Evolutionary conservation across 2,329 filamentous ascomycete genomes (phyloP).

Genomic region (Byssothecium circinans): DNA sequence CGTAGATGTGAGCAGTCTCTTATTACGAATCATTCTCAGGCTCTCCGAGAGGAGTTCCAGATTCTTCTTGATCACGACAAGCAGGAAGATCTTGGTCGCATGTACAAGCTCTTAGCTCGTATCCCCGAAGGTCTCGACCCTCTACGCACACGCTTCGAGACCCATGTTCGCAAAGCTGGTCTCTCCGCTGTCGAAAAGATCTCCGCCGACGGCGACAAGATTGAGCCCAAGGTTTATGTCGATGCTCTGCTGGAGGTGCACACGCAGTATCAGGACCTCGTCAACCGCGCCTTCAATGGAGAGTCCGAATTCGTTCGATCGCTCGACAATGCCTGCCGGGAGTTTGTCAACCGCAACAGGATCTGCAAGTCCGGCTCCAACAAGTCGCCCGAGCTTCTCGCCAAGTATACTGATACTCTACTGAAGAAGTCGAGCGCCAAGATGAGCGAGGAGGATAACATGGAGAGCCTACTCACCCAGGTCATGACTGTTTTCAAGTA

Average conservation of each 20-base stretch:
- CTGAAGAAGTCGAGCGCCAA: conserved; percentile 85
- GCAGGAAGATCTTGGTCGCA: conserved; percentile 91
- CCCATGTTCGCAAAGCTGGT: conserved; percentile 88
- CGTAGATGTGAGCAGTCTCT: conserved; percentile 85
- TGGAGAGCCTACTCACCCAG: conserved; percentile 84
- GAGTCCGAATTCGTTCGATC: conserved; percentile 97
- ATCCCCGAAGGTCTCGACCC: conserved; percentile 93
- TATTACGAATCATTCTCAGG: conserved; percentile 80
- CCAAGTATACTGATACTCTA: conserved; percentile 91
- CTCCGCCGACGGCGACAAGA: conserved; percentile 79
- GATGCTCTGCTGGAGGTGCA: conserved; percentile 94
- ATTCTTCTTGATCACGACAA: conserved; percentile 89
- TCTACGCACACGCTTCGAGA: conserved; percentile 82
- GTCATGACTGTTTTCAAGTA: conserved; percentile 99
- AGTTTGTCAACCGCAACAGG: conserved; percentile 97
- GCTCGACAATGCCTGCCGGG: conserved; percentile 92
- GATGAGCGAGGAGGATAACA: conserved; percentile 88
- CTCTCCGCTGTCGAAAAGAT: conserved; percentile 88
- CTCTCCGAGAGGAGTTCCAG: conserved; percentile 96
- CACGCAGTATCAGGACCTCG: conserved; percentile 86
- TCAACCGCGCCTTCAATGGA: conserved; percentile 89
- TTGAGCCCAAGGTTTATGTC: conserved; percentile 96
- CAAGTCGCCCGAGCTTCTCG: conserved; percentile 89
- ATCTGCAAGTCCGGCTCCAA: conserved; percentile 93
- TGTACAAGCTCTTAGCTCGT: conserved; percentile 88